Evolutionary conservation across 2,329 filamentous ascomycete species (phyloP).

Genomic region (Fusarium avenaceum): DNA sequence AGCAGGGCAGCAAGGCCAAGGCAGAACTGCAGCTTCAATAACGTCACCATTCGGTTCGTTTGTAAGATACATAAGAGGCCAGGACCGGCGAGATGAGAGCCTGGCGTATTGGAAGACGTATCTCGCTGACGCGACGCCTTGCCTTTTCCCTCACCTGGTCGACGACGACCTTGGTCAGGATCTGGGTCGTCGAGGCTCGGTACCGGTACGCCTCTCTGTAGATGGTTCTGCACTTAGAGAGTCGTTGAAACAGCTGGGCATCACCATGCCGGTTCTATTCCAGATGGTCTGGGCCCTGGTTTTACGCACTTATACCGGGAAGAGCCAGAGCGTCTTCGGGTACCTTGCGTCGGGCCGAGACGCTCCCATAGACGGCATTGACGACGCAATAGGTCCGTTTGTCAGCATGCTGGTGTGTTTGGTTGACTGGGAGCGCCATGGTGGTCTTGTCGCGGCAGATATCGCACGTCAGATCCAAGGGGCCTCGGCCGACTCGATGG

Average conservation of each 20-base stretch:
- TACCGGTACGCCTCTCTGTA: neutral
- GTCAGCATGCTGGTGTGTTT: neutral
- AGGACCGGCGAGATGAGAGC: neutral
- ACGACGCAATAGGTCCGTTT: neutral
- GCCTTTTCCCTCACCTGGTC: neutral
- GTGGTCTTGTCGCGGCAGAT: neutral
- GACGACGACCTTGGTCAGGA: too few species aligned
- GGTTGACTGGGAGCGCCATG: neutral
- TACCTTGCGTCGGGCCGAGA: conserved; percentile 2
- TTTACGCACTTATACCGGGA: neutral
- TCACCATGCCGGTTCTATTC: neutral
- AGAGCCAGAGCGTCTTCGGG: neutral
- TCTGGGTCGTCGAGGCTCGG: neutral
- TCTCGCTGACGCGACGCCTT: neutral
- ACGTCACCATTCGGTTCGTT: neutral
- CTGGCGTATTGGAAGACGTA: conserved; percentile 1
- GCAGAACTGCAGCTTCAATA: neutral
- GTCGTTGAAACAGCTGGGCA: neutral
- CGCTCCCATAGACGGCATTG: neutral
- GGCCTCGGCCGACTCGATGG: neutral
- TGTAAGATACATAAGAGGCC: neutral
- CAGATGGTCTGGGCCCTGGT: neutral
- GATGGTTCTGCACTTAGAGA: neutral
- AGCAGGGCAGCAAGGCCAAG: neutral
- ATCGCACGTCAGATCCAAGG: neutral